A percentile compares a stretch with the other conserved stretches of the same genome.
Conservation (phyloP, 2,329 filamentous ascomycete species). For the Huntiella abstrusa region DNA sequence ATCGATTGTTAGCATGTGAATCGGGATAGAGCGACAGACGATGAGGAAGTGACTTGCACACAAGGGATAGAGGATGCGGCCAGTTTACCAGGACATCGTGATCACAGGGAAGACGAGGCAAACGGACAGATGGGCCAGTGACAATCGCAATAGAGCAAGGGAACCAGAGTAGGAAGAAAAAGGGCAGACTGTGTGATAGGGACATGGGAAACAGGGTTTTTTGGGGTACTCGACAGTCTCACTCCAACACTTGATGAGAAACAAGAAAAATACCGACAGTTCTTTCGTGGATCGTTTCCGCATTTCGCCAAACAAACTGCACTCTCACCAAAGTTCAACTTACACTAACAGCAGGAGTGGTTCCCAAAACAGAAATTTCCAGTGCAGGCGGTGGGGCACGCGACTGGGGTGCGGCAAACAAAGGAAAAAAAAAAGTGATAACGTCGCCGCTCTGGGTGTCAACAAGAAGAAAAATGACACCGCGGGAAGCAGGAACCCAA, state of each 20-base stretch:
- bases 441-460: too few species aligned
- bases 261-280: background rate
- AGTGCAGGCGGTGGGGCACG: background rate
- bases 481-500: too few species aligned
- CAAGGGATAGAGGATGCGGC: background rate
- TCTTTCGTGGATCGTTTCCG: background rate
- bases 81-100: background rate
- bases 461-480: too few species aligned
- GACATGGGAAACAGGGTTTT: too few species aligned
- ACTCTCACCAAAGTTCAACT: background rate
- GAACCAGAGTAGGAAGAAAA: too few species aligned
- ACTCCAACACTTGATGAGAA: background rate
- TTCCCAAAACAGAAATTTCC: slow-evolving; percentile 5
- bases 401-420: background rate
- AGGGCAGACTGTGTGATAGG: too few species aligned
- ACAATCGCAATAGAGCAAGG: too few species aligned
- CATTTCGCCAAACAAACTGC: too few species aligned
- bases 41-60: background rate
- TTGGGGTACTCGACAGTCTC: too few species aligned
- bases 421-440: background rate
- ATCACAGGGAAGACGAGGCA: background rate
- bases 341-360: slow-evolving; percentile 2
- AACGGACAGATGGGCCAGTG: too few species aligned
- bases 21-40: too few species aligned
- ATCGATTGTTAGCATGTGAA: too few species aligned